Evolutionary conservation across 345 rosid species (phyloP), one percentile per base, ranked within the genome.

Genomic region (Salix arbutifolia): DNA sequence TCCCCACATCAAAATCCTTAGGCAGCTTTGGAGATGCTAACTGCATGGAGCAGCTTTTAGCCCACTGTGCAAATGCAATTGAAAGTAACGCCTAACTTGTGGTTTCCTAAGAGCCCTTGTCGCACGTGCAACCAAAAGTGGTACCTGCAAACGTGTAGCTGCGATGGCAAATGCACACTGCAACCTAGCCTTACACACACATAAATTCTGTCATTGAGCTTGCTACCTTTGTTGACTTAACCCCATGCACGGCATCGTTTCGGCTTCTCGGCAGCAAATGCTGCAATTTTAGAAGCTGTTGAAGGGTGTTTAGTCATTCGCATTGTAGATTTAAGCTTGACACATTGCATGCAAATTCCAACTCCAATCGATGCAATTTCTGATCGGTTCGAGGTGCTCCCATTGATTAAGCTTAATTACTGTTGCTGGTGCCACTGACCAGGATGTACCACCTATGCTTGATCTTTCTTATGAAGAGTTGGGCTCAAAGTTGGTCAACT

Each of bases 281-380:
- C 96, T 18, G 90, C 92, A 3, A 86, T 95, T 4, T 68, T 92
- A 3, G 97, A 95, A 66, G 95, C 97, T 1, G 82, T 90, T 4
- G 90, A 95, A 72, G 97, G 97, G 65, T 88, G 81, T 72, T 83
- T 96, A 0, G 83, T 86, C 8, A 78, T 95, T 33, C 99, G 93
- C 75, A 91, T 95, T 64, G 94, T 95, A 23, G 99, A 95, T 80
- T 77, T 95, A 25, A 90, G 96, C 87, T 83, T 84, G 61, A 93
- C 93, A 4, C 96, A 93, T 71, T 95, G 97, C 91, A 95, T 95
- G 99, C 99, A 95, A 83, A 91, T 95, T 73, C 99, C 97, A 52
- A 95, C 96, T 12, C 90, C 93, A 4, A 83, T 95, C 31, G 97
- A 93, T 65, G 90, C 97, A 16, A 79, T 95, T 10, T 85, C 96